Evolutionary conservation across 495 filamentous ascomycete genomes (phyloP), one percentile per base, ranked within the genome.

Genomic region (Lineolata rhizophorae): DNA sequence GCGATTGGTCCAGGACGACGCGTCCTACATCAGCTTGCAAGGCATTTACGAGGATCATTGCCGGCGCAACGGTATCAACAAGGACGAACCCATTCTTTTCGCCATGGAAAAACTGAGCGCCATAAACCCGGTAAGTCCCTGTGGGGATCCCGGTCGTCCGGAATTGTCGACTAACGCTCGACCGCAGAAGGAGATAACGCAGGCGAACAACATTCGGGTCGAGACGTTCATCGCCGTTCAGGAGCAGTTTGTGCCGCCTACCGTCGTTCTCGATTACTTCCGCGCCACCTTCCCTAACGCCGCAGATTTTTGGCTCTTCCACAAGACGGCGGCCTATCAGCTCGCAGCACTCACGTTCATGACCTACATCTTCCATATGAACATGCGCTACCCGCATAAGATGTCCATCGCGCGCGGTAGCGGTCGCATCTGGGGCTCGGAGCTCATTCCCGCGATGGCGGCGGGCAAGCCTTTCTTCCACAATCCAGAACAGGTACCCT

Each of bases 291-390:
- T 85, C 53, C 79, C 87, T 33, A 77, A 78, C 27, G 95, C 76
- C 47, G 63, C 77, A 16, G 84, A 92, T 44, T 93, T 95, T 64
- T 95, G 84, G 78, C 70, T 95, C 24, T 99, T 99, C 76, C 72
- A 85, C 27, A 71, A 83, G 30, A 82, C 91, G 35, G 94, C 95
- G 52, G 73, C 79, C 18, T 94, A 94, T 55, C 87, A 95, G 54
- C 72, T 92, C 30, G 83, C 87, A n/a, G 73, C 83, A 2, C 64
- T 94, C 34, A 92, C 84, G 9, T 99, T 95, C 59, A 91, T 99
- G 77, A 99, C 90, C 21, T 95, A 93, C 48, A 74, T 90, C 37
- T 77, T 99, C 57, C 80, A 81, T 58, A 94, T 95, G 64, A 76
- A 77, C 50, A 75, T 76, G 44, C 78, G 90, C 34, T 94, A 80